These are phyloP conservation scores for Aspergillus asperescens DNA, from an alignment of 495 filamentous ascomycete species.

Conservation along the genomic window DNA sequence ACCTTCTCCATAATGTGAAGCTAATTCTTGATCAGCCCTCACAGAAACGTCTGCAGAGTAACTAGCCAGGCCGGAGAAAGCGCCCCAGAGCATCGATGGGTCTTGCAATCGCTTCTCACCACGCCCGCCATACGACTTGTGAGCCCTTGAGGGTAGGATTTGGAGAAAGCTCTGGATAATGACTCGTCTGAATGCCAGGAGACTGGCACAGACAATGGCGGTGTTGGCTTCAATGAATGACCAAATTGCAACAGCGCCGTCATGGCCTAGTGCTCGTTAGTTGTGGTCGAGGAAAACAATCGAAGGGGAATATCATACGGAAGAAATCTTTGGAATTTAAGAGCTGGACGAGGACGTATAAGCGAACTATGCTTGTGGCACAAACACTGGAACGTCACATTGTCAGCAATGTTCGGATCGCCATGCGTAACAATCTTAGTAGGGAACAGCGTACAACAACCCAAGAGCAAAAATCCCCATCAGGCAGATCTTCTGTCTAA, in stretches of 20 bases:
- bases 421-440: background rate
- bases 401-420: background rate
- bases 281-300: background rate
- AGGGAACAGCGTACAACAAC: conserved; percentile 37
- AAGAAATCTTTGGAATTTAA: conserved; percentile 16
- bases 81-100: conserved; percentile 6
- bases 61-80: conserved; percentile 9
- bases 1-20: conserved; percentile 12
- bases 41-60: conserved; percentile 29
- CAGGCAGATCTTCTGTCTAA: conserved; percentile 37
- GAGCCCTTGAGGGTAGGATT: conserved; percentile 20
- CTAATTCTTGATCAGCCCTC: background rate
- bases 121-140: conserved; percentile 13
- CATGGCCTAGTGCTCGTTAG: conserved; percentile 27
- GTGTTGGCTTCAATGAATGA: conserved; percentile 76
- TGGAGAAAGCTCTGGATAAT: conserved; percentile 63
- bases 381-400: conserved; percentile 29
- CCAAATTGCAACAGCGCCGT: conserved; percentile 57
- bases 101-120: conserved; percentile 13
- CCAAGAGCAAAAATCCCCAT: conserved; percentile 44
- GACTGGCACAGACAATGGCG: conserved; percentile 77
- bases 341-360: conserved; percentile 19
- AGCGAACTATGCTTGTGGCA: conserved; percentile 31
- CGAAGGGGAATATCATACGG: conserved; percentile 14
- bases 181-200: conserved; percentile 76